Conservation (phyloP, 768 basidiomycete genomes). For the Termitomyces sp. region DNA sequence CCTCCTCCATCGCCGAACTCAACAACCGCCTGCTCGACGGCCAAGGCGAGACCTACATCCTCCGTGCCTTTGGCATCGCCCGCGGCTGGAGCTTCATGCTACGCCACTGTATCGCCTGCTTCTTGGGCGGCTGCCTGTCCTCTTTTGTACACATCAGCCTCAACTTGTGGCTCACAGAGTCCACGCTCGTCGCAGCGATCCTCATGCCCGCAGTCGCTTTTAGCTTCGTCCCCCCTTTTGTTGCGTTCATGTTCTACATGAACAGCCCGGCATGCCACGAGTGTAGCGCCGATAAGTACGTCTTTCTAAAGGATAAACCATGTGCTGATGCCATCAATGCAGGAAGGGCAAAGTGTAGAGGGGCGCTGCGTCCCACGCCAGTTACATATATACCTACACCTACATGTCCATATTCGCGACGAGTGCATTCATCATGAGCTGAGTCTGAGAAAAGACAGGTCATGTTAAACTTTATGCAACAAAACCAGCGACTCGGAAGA, state of each 20-base stretch:
- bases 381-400: too few relatives aligned
- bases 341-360: too few relatives aligned
- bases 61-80: constrained; percentile 17
- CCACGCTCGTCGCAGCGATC: constrained; percentile 11
- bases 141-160: constrained; percentile 11
- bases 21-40: constrained; percentile 12
- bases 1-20: constrained; percentile 6
- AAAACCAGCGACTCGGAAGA: too few relatives aligned
- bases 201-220: constrained; percentile 11
- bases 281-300: constrained; percentile 12
- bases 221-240: constrained; percentile 11
- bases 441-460: too few relatives aligned
- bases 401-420: too few relatives aligned
- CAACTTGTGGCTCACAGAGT: constrained; percentile 11
- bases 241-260: constrained; percentile 15
- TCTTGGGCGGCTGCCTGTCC: constrained; percentile 13
- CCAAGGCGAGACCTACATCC: constrained; percentile 16
- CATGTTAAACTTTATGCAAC: too few relatives aligned
- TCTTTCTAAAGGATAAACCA: too few relatives aligned
- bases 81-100: constrained; percentile 15
- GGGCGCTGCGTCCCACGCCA: too few relatives aligned
- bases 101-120: constrained; percentile 14
- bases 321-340: too few relatives aligned
- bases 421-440: too few relatives aligned
- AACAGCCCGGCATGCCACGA: constrained; percentile 10